These are phyloP conservation scores for Rheum nobile DNA, from an alignment of 148 eudicot species.

Conservation along the genomic window DNA sequence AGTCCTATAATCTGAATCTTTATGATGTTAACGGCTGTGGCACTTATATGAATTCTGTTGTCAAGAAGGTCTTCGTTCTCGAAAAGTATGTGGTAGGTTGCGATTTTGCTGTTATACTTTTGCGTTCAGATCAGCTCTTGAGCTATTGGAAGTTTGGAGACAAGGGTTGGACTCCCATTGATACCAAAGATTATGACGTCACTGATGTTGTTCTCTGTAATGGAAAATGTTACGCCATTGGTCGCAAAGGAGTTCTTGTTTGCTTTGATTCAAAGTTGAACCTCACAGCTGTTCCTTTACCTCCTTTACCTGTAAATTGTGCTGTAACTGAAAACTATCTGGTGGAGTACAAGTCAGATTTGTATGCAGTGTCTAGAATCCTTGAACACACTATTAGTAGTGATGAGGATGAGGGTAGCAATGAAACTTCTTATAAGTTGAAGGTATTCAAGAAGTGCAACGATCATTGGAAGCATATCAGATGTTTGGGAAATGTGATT, in stretches of 20 bases:
- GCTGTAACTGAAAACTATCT: neutral
- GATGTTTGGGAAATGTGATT: neutral
- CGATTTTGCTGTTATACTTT: neutral
- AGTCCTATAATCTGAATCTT: neutral
- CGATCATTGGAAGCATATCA: neutral
- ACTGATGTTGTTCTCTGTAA: too few species aligned
- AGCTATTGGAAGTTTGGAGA: neutral
- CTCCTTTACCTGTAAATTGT: neutral
- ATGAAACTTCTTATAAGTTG: neutral
- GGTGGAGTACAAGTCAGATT: neutral
- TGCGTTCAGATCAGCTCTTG: neutral
- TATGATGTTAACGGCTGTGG: neutral
- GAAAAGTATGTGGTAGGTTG: neutral
- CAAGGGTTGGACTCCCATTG: neutral
- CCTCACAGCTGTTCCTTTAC: neutral
- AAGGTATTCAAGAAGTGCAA: neutral
- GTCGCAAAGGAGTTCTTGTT: too few species aligned
- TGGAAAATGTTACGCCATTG: neutral
- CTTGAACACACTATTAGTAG: too few species aligned
- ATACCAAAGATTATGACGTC: neutral
- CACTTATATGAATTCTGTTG: neutral
- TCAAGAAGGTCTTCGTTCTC: neutral
- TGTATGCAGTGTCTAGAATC: neutral
- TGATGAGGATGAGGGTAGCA: too few species aligned
- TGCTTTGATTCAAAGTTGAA: neutral